Evolutionary conservation across 768 basidiomycete genomes (phyloP), one percentile per base, ranked within the genome.

Genomic region (Lentinula edodes): DNA sequence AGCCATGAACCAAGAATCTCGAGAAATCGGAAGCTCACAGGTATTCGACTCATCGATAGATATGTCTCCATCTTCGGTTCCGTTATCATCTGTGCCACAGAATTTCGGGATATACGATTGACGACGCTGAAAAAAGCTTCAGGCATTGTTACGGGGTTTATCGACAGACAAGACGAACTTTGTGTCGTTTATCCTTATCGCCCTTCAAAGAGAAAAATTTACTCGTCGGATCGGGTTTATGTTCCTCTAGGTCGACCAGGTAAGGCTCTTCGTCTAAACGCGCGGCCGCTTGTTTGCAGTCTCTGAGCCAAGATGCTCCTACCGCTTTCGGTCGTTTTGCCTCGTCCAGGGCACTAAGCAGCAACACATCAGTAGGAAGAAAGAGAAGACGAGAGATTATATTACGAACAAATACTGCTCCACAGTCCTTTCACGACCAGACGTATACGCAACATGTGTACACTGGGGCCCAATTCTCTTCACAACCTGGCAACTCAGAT

Each of bases 271-370:
- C 93, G 23, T 88, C 90, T 3, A 56, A 16, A 89, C 83, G 50
- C 73, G 81, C 42, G 71, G 71, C 50, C 81, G 78, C 64, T 86
- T 83, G 66, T 94, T 93, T 88, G 65, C 92, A 95, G 68, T 91
- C 87, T 2, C 94, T 90, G 5, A 95, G 89, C 93, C 93, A 95
- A 16, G 85, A 88, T 65, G 94, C 91, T 7, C 91, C 90, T 15
- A 96, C 89, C 16, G 93, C 86, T 28, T 75, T 65, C 0, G 93
- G 93, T 67, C 55, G 43, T 87, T 81, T 68, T 71, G 82, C 90
- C 42, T 91, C 87, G 50, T 83, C 76, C 23, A 91, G 74, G 52
- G 85, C 69, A 57, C 89, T 90, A 34, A 34, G 20, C 23, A 43
- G 36, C 10, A 38, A 38, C 15, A 54, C 3, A 10, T 23, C 36